Percentiles rank a stretch among this genome's conserved stretches.
Evolutionary conservation across 306 rosid species (phyloP).

Genomic region (Alnus glutinosa): DNA sequence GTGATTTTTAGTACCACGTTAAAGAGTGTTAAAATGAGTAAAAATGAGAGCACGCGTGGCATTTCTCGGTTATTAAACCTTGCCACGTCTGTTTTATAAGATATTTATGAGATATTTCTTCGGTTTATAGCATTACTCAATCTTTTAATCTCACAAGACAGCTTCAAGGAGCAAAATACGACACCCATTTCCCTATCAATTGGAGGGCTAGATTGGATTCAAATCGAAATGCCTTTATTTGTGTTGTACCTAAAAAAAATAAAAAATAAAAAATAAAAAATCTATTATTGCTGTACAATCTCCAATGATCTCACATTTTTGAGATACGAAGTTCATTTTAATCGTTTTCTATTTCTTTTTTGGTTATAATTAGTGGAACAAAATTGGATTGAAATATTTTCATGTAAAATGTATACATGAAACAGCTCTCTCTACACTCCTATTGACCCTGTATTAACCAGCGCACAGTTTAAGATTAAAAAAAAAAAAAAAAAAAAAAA

Average conservation of each 20-base stretch:
- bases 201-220: background rate
- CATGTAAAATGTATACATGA: constrained; percentile 56
- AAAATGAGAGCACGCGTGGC: too few relatives aligned
- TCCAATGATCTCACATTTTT: constrained; percentile 5
- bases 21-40: too few relatives aligned
- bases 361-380: constrained; percentile 35
- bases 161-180: background rate
- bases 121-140: too few relatives aligned
- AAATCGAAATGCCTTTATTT: background rate
- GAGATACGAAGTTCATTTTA: background rate
- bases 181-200: background rate
- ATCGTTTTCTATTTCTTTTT: constrained; percentile 8
- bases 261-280: background rate
- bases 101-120: too few relatives aligned
- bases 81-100: too few relatives aligned
- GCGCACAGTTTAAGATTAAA: constrained; percentile 29
- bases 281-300: background rate
- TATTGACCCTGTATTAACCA: constrained; percentile 50
- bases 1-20: too few relatives aligned
- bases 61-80: too few relatives aligned
- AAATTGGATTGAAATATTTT: constrained; percentile 67
- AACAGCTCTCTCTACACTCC: constrained; percentile 56
- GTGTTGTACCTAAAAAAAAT: background rate
- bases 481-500: constrained; percentile 10
- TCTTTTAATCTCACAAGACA: background rate